phyloP scores from a whole-genome alignment of 2,329 filamentous ascomycete genomes.

The Verticillium longisporum region DNA sequence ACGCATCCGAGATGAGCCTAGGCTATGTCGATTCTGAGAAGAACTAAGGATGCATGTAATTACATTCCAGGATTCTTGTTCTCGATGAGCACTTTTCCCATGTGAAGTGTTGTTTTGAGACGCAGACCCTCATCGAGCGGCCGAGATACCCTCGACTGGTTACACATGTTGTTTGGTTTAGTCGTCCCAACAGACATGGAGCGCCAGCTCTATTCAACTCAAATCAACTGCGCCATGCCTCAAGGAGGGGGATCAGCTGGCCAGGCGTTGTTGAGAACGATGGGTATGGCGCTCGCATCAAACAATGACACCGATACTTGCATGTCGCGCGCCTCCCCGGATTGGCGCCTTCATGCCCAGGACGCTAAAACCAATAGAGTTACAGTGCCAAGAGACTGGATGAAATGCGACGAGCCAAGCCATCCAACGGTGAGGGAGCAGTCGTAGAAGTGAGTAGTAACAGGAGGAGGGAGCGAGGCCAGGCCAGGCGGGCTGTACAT shows the following conservation, averaged over 20 bases:
- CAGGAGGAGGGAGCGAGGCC: neutral
- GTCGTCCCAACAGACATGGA: neutral
- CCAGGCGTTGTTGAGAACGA: neutral
- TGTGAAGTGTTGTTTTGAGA: neutral
- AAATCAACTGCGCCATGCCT: no score
- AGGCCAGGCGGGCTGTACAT: neutral
- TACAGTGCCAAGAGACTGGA: neutral
- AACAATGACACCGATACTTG: neutral
- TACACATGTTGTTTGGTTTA: neutral
- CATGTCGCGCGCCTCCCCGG: neutral
- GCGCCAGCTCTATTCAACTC: neutral
- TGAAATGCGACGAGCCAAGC: neutral
- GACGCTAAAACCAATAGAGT: constrained; percentile 1
- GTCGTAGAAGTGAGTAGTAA: no score
- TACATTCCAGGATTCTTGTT: neutral
- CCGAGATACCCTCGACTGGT: neutral
- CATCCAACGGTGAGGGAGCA: no score
- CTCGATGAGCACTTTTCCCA: neutral
- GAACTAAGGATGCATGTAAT: neutral
- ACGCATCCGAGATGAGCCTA: neutral
- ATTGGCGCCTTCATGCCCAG: constrained; percentile 1
- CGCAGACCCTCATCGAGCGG: neutral
- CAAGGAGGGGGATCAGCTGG: neutral
- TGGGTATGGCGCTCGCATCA: neutral
- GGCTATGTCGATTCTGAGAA: neutral